Base-by-base conservation (phyloP, 2,329 filamentous ascomycete genomes). In the Cryphonectria naterciae region DNA sequence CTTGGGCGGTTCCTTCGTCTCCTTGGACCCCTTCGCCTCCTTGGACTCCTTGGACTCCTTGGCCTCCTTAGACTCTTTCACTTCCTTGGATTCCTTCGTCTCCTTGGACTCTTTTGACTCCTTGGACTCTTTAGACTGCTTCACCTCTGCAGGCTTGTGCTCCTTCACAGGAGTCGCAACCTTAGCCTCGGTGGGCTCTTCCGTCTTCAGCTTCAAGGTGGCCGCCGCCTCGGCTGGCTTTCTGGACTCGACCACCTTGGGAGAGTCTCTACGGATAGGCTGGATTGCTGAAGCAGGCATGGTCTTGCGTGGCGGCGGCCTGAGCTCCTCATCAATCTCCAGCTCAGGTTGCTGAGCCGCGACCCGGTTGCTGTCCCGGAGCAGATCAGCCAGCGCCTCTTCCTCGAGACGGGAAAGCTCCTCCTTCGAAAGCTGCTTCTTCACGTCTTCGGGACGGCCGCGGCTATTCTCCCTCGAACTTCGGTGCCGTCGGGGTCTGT, bases 231-330 rank as follows among this genome's bases (percentile, higher is more conserved):
- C 79, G 52, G 75, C 77, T 15, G 72, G 68, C 73, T 84, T 86
- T 73, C 81, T 85, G 8, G 78, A 71, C 28, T 85, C 83, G 0
- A 80, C 70, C 17, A 79, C 77, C 74, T 85, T 85, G 7, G 84
- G 78, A 2, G 84, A 82, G 22, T 86, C 83, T 65, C 82, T 78
- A 67, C 83, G 79, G 67, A 89, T 86, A 1, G 88, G 88, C 69
- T 88, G 84, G 70, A 90, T 90, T 41, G 88, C 88, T 28, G 88
- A 90, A 5, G 85, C 85, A 0, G 87, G 87, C 80, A 77, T 85
- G 64, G 76, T 77, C 74, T 81, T 85, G 82, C 78, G 81, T 1
- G 87, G 88, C 1, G 88, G 88, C 3, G 88, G 88, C 2, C 83
- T 85, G 37, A 90, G 79, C 19, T 85, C 83, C 65, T 85, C 82